Percentiles rank a stretch among this genome's conserved stretches.
Evolutionary conservation across 441 rosid genomes (phyloP).

Genomic region (Capsella rubella): DNA sequence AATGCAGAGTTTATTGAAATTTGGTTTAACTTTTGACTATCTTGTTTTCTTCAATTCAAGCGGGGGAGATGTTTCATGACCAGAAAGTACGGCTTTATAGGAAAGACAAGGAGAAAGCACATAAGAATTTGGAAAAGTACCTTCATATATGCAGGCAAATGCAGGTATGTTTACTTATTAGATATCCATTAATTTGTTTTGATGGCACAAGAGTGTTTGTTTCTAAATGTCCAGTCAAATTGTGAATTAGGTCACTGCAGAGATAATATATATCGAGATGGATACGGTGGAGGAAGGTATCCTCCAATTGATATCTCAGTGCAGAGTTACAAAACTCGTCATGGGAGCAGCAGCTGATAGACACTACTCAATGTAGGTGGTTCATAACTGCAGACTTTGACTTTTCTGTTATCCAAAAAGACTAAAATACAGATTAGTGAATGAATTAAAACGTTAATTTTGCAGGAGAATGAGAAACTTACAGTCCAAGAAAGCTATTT

Average conservation of each 20-base stretch:
- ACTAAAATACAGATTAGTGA: background rate
- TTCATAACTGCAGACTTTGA: background rate
- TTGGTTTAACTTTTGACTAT: background rate
- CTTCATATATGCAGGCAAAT: conserved; percentile 54
- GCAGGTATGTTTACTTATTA: conserved; percentile 58
- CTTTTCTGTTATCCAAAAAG: background rate
- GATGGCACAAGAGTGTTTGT: background rate
- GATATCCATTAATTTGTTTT: conserved; percentile 5
- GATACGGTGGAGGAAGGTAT: conserved; percentile 72
- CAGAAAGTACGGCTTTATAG: conserved; percentile 13
- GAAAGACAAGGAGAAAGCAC: conserved; percentile 58
- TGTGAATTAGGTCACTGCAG: conserved; percentile 62
- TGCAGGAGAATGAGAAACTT: conserved; percentile 71
- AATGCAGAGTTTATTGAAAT: background rate
- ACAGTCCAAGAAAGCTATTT: conserved; percentile 79
- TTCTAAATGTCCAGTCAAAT: background rate
- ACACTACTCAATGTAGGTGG: conserved; percentile 59
- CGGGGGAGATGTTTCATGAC: background rate
- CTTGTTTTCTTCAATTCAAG: conserved; percentile 7
- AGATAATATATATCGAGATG: conserved; percentile 58
- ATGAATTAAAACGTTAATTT: conserved; percentile 20
- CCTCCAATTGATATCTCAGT: conserved; percentile 54
- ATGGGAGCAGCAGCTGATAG: conserved; percentile 92
- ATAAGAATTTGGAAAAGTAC: conserved; percentile 55
- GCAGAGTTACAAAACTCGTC: conserved; percentile 71